Evolutionary conservation across 805 yeast genomes (phyloP), one percentile per base, ranked within the genome.

Genomic region (Spathaspora boniae): DNA sequence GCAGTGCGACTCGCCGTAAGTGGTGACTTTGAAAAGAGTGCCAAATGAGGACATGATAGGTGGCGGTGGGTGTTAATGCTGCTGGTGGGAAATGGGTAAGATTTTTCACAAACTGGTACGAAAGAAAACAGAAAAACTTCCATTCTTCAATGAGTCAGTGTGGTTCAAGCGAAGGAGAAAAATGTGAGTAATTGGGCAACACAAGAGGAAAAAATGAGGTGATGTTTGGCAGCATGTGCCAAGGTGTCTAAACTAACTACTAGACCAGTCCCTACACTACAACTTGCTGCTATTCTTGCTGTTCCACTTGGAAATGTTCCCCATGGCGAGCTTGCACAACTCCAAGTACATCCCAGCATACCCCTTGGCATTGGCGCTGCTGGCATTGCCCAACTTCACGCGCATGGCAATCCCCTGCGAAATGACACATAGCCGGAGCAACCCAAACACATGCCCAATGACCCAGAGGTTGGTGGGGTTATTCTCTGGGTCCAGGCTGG

Each of bases 1-100:
- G 69, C 98, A 93, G 68, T 93, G 98, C 6, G 96, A 87, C 60
- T 93, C 98, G 47, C 98, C 98, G 70, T 88, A 91, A 20, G 98
- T 91, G 44, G 98, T 91, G 47, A 91, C 98, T 38, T 60, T 58
- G 50, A 67, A 68, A 36, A 64, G 42, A 16, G 52, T 56, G 30
- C 73, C 73, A 44, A 65, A 68, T 15, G 65, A 39, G 31, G 73
- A 68, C 73, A 68, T 68, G 3, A 5, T 18, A n/a, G n/a, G n/a
- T n/a, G n/a, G n/a, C n/a, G n/a, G n/a, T n/a, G n/a, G n/a, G n/a
- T n/a, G n/a, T n/a, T n/a, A n/a, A n/a, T n/a, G n/a, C n/a, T n/a
- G n/a, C n/a, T n/a, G n/a, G n/a, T n/a, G n/a, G n/a, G n/a, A n/a
- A n/a, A n/a, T n/a, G n/a, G n/a, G n/a, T n/a, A n/a, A n/a, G n/a